Conservation (phyloP, 495 filamentous ascomycete species). For the Diplogelasinospora grovesii region DNA sequence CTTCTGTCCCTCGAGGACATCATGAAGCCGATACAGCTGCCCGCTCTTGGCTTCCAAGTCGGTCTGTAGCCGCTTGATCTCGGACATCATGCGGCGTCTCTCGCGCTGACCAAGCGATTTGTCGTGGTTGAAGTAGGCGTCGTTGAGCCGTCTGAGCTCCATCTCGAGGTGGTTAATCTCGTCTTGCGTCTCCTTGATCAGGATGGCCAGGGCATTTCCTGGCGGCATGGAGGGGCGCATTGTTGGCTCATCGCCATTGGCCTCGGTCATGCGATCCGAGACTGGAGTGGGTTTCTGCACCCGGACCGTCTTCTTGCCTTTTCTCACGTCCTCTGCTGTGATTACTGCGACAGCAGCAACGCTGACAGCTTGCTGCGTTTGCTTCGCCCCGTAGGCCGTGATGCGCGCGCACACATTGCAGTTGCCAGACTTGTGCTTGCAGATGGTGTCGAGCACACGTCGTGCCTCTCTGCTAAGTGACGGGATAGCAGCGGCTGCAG, state of each 20-base stretch:
- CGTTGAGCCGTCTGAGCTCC: slow-evolving; percentile 51
- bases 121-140: slow-evolving; percentile 60
- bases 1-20: slow-evolving; percentile 82
- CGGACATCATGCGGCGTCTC: slow-evolving; percentile 55
- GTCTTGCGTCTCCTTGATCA: slow-evolving; percentile 74
- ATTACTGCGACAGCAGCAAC: slow-evolving; percentile 15
- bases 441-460: slow-evolving; percentile 51
- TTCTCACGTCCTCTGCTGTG: slow-evolving; percentile 21
- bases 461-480: slow-evolving; percentile 44
- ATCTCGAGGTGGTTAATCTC: slow-evolving; percentile 77
- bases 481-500: too few species aligned
- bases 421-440: slow-evolving; percentile 60
- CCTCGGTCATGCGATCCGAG: slow-evolving; percentile 50
- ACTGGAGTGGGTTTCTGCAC: slow-evolving; percentile 66
- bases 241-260: slow-evolving; percentile 62
- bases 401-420: slow-evolving; percentile 68
- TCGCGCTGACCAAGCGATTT: slow-evolving; percentile 57
- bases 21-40: slow-evolving; percentile 82
- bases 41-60: slow-evolving; percentile 74
- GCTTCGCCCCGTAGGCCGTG: slow-evolving; percentile 32
- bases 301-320: slow-evolving; percentile 49
- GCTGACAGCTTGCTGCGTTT: slow-evolving; percentile 7
- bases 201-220: slow-evolving; percentile 65
- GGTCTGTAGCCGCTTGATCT: slow-evolving; percentile 57
- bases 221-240: slow-evolving; percentile 71